These are phyloP conservation scores for Candida glucosophila DNA, from an alignment of 1,139 yeast genomes.

Conservation along the genomic window DNA sequence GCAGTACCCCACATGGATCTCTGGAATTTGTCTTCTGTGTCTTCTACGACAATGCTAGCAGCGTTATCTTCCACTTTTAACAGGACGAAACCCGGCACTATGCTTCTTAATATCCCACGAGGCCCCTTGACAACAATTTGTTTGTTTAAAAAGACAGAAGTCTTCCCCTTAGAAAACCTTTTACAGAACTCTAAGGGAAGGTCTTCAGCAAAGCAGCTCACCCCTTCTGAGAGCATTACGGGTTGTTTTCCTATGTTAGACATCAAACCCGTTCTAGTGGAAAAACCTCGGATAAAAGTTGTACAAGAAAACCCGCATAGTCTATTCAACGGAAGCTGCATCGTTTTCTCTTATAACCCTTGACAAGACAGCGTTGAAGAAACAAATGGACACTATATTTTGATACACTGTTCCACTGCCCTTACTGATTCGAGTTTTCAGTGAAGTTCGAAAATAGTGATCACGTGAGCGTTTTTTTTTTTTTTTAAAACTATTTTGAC, in stretches of 20 bases:
- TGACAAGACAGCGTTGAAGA: not conserved
- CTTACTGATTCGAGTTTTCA: no score
- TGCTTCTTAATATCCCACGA: constrained; percentile 54
- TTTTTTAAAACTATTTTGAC: no score
- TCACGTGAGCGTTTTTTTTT: no score
- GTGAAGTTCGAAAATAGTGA: no score
- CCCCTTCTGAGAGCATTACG: constrained; percentile 22
- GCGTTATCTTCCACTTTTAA: constrained; percentile 25
- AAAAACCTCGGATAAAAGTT: constrained; percentile 15
- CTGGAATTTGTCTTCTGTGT: constrained; percentile 58
- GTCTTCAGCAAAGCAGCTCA: constrained; percentile 24
- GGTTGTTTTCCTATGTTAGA: constrained; percentile 39
- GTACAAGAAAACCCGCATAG: no score
- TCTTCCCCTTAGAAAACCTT: constrained; percentile 62
- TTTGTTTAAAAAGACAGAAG: constrained; percentile 49
- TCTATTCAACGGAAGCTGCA: no score
- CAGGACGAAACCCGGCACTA: constrained; percentile 66
- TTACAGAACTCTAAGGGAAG: constrained; percentile 40
- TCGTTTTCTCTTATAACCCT: not conserved
- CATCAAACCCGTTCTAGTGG: constrained; percentile 16
- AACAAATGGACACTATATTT: not conserved
- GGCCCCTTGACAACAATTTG: constrained; percentile 73
- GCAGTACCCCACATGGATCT: constrained; percentile 94
- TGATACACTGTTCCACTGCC: no score
- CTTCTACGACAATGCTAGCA: constrained; percentile 47